Base-by-base conservation (phyloP, 1,284 basidiomycete genomes). In the Violaceomyces palustris region DNA sequence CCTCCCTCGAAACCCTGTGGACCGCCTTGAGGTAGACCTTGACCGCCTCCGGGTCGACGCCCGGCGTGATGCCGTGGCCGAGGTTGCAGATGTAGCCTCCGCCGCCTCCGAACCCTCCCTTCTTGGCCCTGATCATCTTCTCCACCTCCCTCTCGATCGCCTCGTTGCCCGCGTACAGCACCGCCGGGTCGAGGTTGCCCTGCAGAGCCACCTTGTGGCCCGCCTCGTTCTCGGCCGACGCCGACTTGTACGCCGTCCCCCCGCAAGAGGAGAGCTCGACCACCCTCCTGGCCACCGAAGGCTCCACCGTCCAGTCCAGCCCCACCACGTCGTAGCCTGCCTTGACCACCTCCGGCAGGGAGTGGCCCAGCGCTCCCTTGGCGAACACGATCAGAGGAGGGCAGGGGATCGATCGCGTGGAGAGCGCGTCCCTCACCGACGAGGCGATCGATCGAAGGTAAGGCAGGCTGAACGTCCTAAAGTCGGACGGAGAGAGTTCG, bases 121-220 rank as follows among this genome's bases (percentile, higher is more conserved):
- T 63, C 23, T 67, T 69, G 50, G 63, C 61, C 52, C 84, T 83
- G 80, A 93, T 50, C 67, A 72, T 86, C 61, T 85, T 79, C 77
- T 88, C 83, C 29, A 96, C 89, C 64, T 88, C 84, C 38, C 76
- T 74, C 75, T 92, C 87, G 65, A 98, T 96, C 7, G 90, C 89
- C 17, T 86, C 85, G 21, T 64, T 61, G 53, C 77, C 79, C 2
- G 90, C 89, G 34, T 88, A 92, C 60, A 92, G 90, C 35, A 98
- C 78, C 32, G 91, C 78, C 39, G 81, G 82, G 75, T 99, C 94
- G 74, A 94, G 79, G 77, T 98, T 98, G 12, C 94, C 94, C 74
- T 99, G 94, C 35, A 98, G 75, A 14, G 85, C 84, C 53, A 90
- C 82, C 49, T 79, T 50, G 42, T 73, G 70, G 7, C 52, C 62